Conservation (phyloP, 257 asterid species). For the Eustoma russellianum region DNA sequence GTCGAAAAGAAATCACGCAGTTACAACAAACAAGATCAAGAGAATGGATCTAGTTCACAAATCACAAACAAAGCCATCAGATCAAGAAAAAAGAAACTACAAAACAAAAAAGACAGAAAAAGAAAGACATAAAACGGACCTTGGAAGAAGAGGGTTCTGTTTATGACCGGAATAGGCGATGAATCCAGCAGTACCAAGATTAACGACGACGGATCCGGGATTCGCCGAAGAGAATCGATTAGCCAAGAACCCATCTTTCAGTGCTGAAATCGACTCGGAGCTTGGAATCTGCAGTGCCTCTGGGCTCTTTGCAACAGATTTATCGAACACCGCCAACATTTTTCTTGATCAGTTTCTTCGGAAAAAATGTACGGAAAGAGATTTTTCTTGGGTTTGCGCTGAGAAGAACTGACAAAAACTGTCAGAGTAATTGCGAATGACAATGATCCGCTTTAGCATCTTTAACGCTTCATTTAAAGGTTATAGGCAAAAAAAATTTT, state of each 20-base stretch:
- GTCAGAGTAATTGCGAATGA: too few relatives aligned
- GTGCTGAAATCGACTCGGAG: conserved; percentile 37
- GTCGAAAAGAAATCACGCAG: neutral
- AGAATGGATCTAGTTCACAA: neutral
- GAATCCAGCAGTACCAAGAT: conserved; percentile 64
- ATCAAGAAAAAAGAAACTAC: conserved; percentile 5
- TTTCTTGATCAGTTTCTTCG: neutral
- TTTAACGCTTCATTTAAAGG: too few relatives aligned
- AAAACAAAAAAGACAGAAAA: neutral
- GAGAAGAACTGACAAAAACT: neutral
- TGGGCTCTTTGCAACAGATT: conserved; percentile 80
- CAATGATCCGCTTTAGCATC: too few relatives aligned
- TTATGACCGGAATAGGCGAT: conserved; percentile 57
- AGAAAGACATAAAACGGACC: conserved; percentile 23
- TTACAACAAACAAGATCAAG: conserved; percentile 1
- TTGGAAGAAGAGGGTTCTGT: conserved; percentile 72
- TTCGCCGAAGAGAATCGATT: conserved; percentile 48
- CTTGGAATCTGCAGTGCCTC: conserved; percentile 60
- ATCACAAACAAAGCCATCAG: conserved; percentile 4
- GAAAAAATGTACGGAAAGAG: neutral
- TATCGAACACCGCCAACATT: conserved; percentile 80
- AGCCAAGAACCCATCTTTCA: conserved; percentile 73
- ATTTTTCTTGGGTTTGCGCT: neutral
- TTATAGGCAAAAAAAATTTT: too few relatives aligned
- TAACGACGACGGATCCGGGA: conserved; percentile 58